A percentile compares a stretch with the other conserved stretches of the same genome.
Evolutionary conservation across 2,329 filamentous ascomycete species (phyloP).

Genomic region (Chaetomium sp.): DNA sequence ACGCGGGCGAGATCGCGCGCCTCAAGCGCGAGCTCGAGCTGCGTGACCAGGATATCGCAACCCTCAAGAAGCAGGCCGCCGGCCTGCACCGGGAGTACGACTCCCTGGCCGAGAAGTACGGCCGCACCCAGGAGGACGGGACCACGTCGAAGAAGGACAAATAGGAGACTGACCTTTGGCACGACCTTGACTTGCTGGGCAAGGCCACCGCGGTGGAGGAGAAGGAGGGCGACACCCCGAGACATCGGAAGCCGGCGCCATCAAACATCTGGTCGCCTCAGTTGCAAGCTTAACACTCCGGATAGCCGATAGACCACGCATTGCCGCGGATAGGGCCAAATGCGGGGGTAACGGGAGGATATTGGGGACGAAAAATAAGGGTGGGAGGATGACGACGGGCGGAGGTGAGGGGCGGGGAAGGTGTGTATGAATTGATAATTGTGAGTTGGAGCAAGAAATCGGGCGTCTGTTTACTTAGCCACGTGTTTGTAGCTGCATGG

Average conservation of each 20-base stretch:
- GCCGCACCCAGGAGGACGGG: constrained; percentile 56
- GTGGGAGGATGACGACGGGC: neutral
- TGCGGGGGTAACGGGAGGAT: neutral
- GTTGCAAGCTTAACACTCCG: neutral
- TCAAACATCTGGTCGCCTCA: constrained; percentile 14
- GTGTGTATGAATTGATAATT: neutral
- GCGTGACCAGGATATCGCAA: constrained; percentile 82
- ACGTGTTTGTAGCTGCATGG: neutral
- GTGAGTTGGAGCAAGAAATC: neutral
- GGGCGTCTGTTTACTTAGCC: neutral
- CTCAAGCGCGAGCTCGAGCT: constrained; percentile 72
- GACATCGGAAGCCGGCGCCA: constrained; percentile 8
- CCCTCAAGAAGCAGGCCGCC: constrained; percentile 88
- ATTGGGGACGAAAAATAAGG: neutral
- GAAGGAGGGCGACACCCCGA: constrained; percentile 11
- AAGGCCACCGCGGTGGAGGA: neutral
- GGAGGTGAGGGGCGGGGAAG: neutral
- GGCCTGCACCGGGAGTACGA: constrained; percentile 84
- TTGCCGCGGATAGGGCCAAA: neutral
- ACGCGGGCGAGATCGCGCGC: constrained; percentile 71
- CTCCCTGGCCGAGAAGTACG: constrained; percentile 80
- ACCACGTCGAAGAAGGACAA: constrained; percentile 62
- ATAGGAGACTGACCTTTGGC: constrained; percentile 40
- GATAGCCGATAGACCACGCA: neutral
- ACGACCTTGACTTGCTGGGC: constrained; percentile 17